phyloP scores from a whole-genome alignment of 306 rosid species.

The Inga oerstediana region DNA sequence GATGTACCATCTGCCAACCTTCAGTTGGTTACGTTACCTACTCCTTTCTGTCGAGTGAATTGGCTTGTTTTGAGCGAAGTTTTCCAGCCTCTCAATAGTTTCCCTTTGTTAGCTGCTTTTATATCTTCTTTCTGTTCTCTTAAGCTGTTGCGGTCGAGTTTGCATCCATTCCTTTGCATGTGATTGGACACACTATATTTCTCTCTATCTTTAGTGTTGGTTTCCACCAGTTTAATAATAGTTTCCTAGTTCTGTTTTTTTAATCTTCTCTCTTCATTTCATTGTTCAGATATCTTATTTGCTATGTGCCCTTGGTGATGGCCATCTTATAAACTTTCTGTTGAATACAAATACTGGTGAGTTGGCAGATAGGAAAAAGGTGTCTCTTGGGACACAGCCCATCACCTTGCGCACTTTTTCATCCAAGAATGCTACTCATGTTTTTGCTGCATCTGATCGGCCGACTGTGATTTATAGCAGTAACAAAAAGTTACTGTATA shows the following conservation, averaged over 20 bases:
- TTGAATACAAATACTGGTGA: conserved; percentile 84
- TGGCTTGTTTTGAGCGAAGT: background rate
- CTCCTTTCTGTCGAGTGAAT: background rate
- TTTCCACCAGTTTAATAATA: background rate
- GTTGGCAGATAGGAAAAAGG: conserved; percentile 88
- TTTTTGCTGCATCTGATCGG: conserved; percentile 97
- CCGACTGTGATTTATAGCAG: conserved; percentile 98
- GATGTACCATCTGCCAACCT: background rate
- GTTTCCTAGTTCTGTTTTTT: background rate
- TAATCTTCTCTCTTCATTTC: conserved; percentile 3
- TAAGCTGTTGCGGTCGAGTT: background rate
- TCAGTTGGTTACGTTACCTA: background rate
- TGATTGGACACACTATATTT: background rate
- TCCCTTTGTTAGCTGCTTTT: background rate
- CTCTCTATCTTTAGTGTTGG: background rate
- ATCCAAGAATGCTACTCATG: conserved; percentile 92
- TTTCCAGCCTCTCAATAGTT: background rate
- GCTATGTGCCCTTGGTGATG: conserved; percentile 97
- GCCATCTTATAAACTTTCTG: conserved; percentile 88
- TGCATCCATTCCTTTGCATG: background rate
- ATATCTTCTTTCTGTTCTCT: background rate
- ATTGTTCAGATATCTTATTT: conserved; percentile 81
- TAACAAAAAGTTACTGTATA: conserved; percentile 92
- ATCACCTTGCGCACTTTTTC: conserved; percentile 96
- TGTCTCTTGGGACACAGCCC: conserved; percentile 98